phyloP scores from a whole-genome alignment of 192 early-diverging fungal species.

The Coemansia sp. region DNA sequence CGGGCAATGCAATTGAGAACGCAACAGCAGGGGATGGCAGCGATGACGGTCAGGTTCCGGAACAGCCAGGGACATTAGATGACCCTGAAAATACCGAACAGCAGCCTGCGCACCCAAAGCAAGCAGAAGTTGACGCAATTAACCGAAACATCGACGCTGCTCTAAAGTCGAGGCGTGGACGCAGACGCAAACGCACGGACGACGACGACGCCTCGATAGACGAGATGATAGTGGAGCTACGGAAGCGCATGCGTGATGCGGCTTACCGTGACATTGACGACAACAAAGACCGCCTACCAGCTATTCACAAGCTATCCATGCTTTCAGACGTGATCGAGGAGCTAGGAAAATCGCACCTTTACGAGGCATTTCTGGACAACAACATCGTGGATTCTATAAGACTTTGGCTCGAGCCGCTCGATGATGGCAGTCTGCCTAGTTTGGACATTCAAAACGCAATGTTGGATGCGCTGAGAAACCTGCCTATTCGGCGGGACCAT shows the following conservation, averaged over 20 bases:
- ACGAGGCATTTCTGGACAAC: constrained; percentile 79
- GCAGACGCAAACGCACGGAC: constrained; percentile 49
- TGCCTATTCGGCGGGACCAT: constrained; percentile 74
- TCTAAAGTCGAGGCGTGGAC: constrained; percentile 36
- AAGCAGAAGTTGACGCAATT: constrained; percentile 47
- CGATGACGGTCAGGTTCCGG: background rate
- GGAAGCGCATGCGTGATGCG: constrained; percentile 54
- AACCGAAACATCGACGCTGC: constrained; percentile 45
- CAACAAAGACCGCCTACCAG: constrained; percentile 52
- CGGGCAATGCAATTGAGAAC: background rate
- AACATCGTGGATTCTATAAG: constrained; percentile 81
- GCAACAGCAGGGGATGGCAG: constrained; percentile 3
- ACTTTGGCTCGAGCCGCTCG: constrained; percentile 87
- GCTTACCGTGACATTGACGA: constrained; percentile 53
- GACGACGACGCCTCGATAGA: constrained; percentile 51
- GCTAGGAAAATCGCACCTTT: constrained; percentile 56
- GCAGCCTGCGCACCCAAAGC: constrained; percentile 35
- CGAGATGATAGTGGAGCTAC: constrained; percentile 49
- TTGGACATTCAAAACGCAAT: constrained; percentile 85
- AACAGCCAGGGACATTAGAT: background rate
- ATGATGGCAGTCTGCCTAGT: constrained; percentile 83
- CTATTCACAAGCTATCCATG: constrained; percentile 54
- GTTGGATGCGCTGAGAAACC: constrained; percentile 66
- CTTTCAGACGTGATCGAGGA: constrained; percentile 48
- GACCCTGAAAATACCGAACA: background rate